Percentiles rank a stretch among this genome's conserved stretches.
phyloP scores from a whole-genome alignment of 805 yeast species.

The Ogataea glucozyma region DNA sequence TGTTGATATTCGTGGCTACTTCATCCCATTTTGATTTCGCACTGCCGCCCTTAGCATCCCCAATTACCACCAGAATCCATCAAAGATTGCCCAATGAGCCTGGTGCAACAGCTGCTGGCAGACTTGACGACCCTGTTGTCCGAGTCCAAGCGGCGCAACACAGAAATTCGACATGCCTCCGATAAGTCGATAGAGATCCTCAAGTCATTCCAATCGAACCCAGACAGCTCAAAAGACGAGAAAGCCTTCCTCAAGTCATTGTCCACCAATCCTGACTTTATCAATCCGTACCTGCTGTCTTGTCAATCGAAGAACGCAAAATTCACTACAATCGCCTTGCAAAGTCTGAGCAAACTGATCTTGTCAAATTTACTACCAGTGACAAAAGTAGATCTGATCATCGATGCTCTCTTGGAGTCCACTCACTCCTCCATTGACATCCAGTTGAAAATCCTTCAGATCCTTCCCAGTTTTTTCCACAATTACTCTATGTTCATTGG shows the following conservation, averaged over 20 bases:
- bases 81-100: too few relatives aligned
- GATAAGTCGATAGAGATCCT: conserved; percentile 53
- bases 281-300: conserved; percentile 69
- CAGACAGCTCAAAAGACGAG: conserved; percentile 20
- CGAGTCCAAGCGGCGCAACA: conserved; percentile 70
- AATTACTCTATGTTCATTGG: conserved; percentile 56
- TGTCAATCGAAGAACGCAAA: conserved; percentile 77
- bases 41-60: background rate
- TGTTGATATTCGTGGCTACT: background rate
- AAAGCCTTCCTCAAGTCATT: conserved; percentile 28
- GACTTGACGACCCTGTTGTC: conserved; percentile 63
- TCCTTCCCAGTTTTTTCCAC: conserved; percentile 73
- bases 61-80: conserved; percentile 1
- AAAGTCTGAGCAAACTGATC: conserved; percentile 65
- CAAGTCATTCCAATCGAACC: conserved; percentile 31
- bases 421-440: conserved; percentile 76
- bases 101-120: conserved; percentile 47
- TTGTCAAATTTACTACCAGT: conserved; percentile 54
- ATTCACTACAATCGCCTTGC: conserved; percentile 68
- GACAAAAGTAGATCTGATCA: conserved; percentile 50
- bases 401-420: conserved; percentile 72
- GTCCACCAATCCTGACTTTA: conserved; percentile 51
- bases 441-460: conserved; percentile 82
- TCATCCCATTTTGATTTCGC: background rate
- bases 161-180: conserved; percentile 61